Percentiles rank a stretch among this genome's conserved stretches.
Evolutionary conservation across 2,329 filamentous ascomycete genomes (phyloP).

Genomic region (Aspergillus pseudotamarii): DNA sequence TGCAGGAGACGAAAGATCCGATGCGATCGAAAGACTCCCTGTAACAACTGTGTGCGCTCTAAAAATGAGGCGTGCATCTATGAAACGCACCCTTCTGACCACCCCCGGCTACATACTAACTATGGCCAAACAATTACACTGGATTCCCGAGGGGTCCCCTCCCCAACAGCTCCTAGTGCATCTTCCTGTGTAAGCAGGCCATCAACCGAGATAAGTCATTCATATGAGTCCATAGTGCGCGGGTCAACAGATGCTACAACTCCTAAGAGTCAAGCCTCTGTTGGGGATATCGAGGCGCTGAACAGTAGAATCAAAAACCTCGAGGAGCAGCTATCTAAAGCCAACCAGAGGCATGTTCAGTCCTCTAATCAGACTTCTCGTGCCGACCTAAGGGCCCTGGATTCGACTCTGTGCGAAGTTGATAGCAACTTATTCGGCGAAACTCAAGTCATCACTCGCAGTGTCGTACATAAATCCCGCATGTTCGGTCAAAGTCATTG

Average conservation of each 20-base stretch:
- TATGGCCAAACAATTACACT: constrained; percentile 3
- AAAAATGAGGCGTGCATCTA: constrained; percentile 30
- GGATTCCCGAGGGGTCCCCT: not conserved
- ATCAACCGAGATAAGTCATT: constrained; percentile 12
- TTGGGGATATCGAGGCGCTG: constrained; percentile 42
- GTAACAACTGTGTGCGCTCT: constrained; percentile 59
- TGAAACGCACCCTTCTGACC: constrained; percentile 12
- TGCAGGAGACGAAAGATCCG: constrained; percentile 65
- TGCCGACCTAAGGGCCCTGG: constrained; percentile 41
- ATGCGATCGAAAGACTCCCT: constrained; percentile 63
- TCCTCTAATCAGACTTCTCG: constrained; percentile 22
- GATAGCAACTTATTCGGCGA: constrained; percentile 39
- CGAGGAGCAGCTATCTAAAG: constrained; percentile 46
- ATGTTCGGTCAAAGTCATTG: constrained; percentile 61
- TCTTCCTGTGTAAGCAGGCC: constrained; percentile 9
- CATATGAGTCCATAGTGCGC: constrained; percentile 12
- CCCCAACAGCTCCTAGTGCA: not conserved
- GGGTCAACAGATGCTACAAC: constrained; percentile 25
- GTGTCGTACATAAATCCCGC: constrained; percentile 57
- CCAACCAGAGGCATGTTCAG: constrained; percentile 19
- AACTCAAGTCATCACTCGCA: constrained; percentile 40
- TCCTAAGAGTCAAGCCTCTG: constrained; percentile 24
- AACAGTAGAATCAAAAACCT: constrained; percentile 47
- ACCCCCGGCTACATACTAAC: constrained; percentile 9
- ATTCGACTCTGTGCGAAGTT: constrained; percentile 44